Conservation (phyloP, 169 alveolate species). For the Sarcocystis neurona region DNA sequence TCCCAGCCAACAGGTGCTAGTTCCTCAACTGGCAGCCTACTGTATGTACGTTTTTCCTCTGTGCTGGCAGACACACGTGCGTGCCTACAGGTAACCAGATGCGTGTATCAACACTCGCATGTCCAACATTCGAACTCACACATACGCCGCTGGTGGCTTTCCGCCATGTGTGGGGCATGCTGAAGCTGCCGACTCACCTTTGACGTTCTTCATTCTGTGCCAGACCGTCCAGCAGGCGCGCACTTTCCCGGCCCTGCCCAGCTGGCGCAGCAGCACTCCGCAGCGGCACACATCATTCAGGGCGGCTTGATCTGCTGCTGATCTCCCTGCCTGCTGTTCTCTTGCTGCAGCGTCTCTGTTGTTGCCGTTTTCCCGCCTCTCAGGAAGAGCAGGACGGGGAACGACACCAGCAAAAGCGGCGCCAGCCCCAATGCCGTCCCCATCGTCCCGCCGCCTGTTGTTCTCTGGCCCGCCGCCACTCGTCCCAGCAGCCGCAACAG, state of each 20-base stretch:
- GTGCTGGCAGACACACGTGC: no score
- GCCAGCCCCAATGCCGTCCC: neutral
- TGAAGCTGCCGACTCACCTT: constrained; percentile 57
- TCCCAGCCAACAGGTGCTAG: no score
- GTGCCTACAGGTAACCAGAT: no score
- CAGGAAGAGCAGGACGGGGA: no score
- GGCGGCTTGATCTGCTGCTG: neutral
- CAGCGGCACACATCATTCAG: constrained; percentile 52
- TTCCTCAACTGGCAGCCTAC: no score
- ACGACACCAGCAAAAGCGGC: neutral
- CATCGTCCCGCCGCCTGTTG: neutral
- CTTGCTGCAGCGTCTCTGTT: neutral
- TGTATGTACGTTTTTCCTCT: no score
- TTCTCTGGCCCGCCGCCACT: neutral
- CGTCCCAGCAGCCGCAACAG: no score
- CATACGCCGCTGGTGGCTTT: no score
- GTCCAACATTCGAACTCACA: no score
- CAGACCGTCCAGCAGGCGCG: constrained; percentile 64
- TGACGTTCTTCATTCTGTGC: constrained; percentile 54
- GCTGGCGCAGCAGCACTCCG: constrained; percentile 63
- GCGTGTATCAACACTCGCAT: no score
- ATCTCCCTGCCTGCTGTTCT: neutral
- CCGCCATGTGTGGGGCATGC: no score
- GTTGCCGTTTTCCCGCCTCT: no score
- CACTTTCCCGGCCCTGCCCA: constrained; percentile 60